Base-by-base conservation (phyloP, 306 rosid genomes). In the Medicago truncatula region DNA sequence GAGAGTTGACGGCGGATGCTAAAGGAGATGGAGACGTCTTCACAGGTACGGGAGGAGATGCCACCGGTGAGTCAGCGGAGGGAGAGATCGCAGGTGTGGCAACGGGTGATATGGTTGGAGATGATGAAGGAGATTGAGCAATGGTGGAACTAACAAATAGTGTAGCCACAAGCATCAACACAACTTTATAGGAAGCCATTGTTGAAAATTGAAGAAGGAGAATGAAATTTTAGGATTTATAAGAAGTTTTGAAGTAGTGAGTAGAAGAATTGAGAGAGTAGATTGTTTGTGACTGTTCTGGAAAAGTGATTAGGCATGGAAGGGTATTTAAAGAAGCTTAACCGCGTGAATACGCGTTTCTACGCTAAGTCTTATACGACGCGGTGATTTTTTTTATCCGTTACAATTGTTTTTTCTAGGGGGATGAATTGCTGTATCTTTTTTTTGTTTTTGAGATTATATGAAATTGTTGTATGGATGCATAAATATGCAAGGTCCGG, bases 141-240 rank as follows among this genome's bases (percentile, higher is more conserved):
- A 75, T 0, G 38, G 83, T 41, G 9, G 81, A 31, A 78, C 69
- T 70, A 4, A 85, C 74, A 28, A 86, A 62, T 65, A 89, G 28
- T 52, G 87, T 76, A 0, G 83, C 68, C 1, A 85, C 38, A 8
- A 85, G 77, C 72, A 86, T 79, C 31, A 82, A 28, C 11, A 70
- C 70, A 12, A 71, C 16, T 65, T 74, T 64, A 44, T 50, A 65
- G 15, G 47, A 25, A 43, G 93, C 89, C 93, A 89, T 89, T 63
- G 60, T 36, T 5, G 17, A 70, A 11, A 15, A 40, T 72, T 28
- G 34, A 13, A n/a, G 10, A 16, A 46, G 9, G 56, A 21, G 16
- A 2, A 9, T 7, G 4, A 17, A 47, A 44, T 11, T 11, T 44
- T 44, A 44, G 50, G 39, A n/a, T 46, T 46, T 12, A 13, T 13